phyloP scores from a whole-genome alignment of 305 asterid genomes.

The Solanum chacoense region DNA sequence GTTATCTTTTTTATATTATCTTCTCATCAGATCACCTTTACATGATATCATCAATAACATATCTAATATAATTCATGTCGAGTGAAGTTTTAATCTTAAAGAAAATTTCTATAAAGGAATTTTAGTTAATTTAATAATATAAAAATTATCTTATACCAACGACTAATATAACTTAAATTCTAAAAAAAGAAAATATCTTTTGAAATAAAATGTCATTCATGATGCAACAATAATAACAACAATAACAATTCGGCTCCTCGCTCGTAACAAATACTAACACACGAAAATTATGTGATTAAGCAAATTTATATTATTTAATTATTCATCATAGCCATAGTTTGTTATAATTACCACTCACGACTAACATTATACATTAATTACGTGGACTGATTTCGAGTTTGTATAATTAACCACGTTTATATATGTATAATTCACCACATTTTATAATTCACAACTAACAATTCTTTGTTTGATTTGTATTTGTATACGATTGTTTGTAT shows the following conservation, averaged over 20 bases:
- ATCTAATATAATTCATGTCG: background rate
- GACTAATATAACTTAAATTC: background rate
- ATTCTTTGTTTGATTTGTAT: too few relatives aligned
- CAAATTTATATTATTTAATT: too few relatives aligned
- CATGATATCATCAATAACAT: background rate
- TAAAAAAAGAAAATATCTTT: background rate
- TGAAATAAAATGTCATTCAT: background rate
- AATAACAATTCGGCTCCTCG: background rate
- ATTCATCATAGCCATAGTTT: too few relatives aligned
- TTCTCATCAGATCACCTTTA: background rate
- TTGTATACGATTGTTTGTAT: too few relatives aligned
- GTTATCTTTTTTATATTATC: background rate
- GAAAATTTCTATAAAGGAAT: background rate
- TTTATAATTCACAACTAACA: too few relatives aligned
- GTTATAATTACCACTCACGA: too few relatives aligned
- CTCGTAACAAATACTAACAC: background rate
- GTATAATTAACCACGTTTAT: too few relatives aligned
- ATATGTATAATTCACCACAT: too few relatives aligned
- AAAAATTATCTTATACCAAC: background rate
- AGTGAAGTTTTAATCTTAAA: background rate
- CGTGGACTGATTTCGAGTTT: too few relatives aligned
- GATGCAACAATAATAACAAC: background rate
- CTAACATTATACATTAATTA: too few relatives aligned
- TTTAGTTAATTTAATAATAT: background rate
- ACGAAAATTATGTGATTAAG: too few relatives aligned